Base-by-base conservation (phyloP, 257 asterid genomes). In the Misopates orontium region DNA sequence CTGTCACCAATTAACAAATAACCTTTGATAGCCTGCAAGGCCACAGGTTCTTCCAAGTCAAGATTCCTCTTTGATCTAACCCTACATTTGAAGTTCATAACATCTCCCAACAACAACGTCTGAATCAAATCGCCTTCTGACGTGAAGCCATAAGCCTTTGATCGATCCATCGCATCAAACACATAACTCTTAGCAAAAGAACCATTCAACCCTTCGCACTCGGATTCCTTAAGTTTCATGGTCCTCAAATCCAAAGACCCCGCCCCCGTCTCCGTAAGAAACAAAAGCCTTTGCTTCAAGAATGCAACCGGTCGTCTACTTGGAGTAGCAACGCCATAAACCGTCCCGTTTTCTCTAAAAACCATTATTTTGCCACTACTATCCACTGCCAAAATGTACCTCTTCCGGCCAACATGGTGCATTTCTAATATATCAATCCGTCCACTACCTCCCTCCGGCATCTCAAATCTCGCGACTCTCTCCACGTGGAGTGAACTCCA, bases 241-340 rank as follows among this genome's bases (percentile, higher is more conserved):
- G 95, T 84, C 79, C 97, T 84, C 77, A 94, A 82, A 80, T 94
- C 99, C 79, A 94, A 77, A 0, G 97, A 90, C 31, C 99, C 99
- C 0, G 99, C 97, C 21, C 99, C 99, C 2, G 85, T 78, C 18
- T 88, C 96, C 0, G 97, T 88, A 9, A 94, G 88, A 77, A 90
- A 94, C 85, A 94, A 39, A 59, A 94, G 97, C 75, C 97, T 75
- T 68, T 94, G 99, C 83, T 86, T 94, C 79, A 86, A 81, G 88
- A 94, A 94, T 0, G 87, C 92, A 41, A 94, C 62, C 1, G 96
- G 97, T 56, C 71, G 79, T 54, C 87, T 81, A 10, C 73, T 71
- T 3, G 97, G 96, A 41, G 70, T 72, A 13, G 78, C 87, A 10
- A 74, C 39, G 0, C 97, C 99, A 19, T 83, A 74, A 2, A 90